Evolutionary conservation across 192 early-diverging fungal genomes (phyloP), one percentile per base, ranked within the genome.

Genomic region (Coemansia sp.): DNA sequence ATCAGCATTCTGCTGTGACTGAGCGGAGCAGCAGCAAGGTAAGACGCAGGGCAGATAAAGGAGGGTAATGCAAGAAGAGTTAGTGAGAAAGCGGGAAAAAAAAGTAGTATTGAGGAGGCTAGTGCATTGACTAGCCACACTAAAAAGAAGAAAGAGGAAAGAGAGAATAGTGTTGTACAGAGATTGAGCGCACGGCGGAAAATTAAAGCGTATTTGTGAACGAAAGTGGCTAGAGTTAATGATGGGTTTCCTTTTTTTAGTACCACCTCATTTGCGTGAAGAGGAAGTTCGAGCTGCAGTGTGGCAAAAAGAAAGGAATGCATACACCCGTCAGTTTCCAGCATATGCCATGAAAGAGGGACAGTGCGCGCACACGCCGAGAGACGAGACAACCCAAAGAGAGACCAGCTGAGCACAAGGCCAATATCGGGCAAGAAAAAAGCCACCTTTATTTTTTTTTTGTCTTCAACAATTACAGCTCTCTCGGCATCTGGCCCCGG

Each of bases 401-500:
- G 31, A 7, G 18, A 24, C 31, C 57, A 29, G 57, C 57, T 60
- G 57, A 60, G 57, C 57, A 60, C 57, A 60, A 31, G 57, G 57
- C 57, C 57, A 60, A 34, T 60, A 18, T 60, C 33, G 57, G 16
- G 57, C 57, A 27, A 27, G 27, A 60, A 24, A n/a, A n/a, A n/a
- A 53, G 57, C 57, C 57, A 60, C 57, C 57, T 60, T 60, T 55
- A 52, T 31, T 13, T 50, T 50, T 50, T 50, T 27, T 53, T 53
- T 15, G 27, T 27, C 27, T 4, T 13, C 57, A 60, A 60, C 57
- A 60, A 60, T 60, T 60, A 33, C 31, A n/a, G 3, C 57, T 60
- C 57, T 60, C 57, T 60, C 57, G 57, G 57, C 57, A 60, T 60
- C 29, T 60, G 57, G 57, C 57, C 46, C 55, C 57, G 50, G 50